These are phyloP conservation scores for Fusarium sarcochroum DNA, from an alignment of 2,329 filamentous ascomycete genomes.

Conservation along the genomic window DNA sequence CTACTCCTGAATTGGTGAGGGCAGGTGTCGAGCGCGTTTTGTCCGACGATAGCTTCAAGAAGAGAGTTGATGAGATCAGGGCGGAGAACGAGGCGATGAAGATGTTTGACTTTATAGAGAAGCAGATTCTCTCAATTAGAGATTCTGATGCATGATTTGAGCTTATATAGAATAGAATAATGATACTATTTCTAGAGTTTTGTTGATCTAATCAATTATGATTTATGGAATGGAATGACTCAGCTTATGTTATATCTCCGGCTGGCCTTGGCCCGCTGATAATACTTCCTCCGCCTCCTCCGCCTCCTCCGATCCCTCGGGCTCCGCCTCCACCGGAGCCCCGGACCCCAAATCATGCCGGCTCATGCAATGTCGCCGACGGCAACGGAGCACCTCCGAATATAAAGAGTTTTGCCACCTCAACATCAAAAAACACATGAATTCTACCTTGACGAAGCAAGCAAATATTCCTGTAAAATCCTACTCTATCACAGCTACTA, in stretches of 20 bases:
- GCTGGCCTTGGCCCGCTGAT: neutral
- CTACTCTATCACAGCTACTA: neutral
- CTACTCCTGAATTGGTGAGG: slow-evolving; percentile 48
- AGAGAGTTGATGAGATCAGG: slow-evolving; percentile 50
- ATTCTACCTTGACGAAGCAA: neutral
- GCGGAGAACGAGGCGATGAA: slow-evolving; percentile 53
- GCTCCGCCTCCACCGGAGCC: slow-evolving; percentile 33
- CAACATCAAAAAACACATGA: neutral
- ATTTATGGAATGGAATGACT: slow-evolving; percentile 2
- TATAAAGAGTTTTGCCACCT: neutral
- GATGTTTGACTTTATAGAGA: slow-evolving; percentile 42
- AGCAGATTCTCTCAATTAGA: slow-evolving; percentile 37
- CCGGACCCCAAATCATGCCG: slow-evolving; percentile 27
- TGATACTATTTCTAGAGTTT: neutral
- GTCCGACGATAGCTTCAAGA: slow-evolving; percentile 49
- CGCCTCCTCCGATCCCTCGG: neutral
- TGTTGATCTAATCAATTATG: neutral
- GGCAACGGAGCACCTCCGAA: slow-evolving; percentile 10
- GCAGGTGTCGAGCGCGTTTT: slow-evolving; percentile 53
- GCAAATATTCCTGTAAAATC: neutral
- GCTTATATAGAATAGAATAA: neutral
- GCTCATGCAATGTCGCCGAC: neutral
- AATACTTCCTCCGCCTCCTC: slow-evolving; percentile 28
- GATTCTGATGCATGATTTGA: slow-evolving; percentile 4
- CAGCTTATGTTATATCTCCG: slow-evolving; percentile 3